Evolutionary conservation across 306 rosid species (phyloP).

Genomic region (Rosa rugosa): DNA sequence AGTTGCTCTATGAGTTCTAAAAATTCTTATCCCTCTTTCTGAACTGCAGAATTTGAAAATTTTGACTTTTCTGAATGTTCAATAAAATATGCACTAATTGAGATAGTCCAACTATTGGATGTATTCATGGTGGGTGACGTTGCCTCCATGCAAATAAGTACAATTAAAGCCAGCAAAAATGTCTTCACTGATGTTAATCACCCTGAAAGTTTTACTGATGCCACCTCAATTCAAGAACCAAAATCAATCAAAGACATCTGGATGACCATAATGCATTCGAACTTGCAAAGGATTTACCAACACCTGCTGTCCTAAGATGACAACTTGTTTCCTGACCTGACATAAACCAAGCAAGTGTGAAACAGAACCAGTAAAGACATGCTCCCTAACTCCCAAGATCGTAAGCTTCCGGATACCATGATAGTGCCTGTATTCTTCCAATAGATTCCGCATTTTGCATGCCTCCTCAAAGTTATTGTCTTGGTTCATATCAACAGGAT

Average conservation of each 20-base stretch:
- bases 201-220: slow-evolving; percentile 86
- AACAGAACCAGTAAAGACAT: slow-evolving; percentile 85
- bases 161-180: slow-evolving; percentile 90
- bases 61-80: too few species aligned
- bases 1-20: too few species aligned
- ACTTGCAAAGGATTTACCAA: too few species aligned
- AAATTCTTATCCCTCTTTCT: too few species aligned
- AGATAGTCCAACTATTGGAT: too few species aligned
- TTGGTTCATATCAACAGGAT: slow-evolving; percentile 94
- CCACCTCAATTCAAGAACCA: slow-evolving; percentile 90
- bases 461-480: slow-evolving; percentile 96
- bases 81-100: too few species aligned
- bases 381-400: slow-evolving; percentile 90
- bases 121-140: too few species aligned
- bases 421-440: slow-evolving; percentile 59
- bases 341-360: slow-evolving; percentile 96
- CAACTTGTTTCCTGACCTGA: slow-evolving; percentile 89
- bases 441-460: slow-evolving; percentile 73
- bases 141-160: slow-evolving; percentile 84
- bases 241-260: too few species aligned
- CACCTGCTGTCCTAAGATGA: too few species aligned
- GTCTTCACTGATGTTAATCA: slow-evolving; percentile 88
- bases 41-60: too few species aligned
- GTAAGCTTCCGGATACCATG: slow-evolving; percentile 76
- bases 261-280: too few species aligned